phyloP scores from a whole-genome alignment of 2,329 filamentous ascomycete species.

The Atkinsonella texensis region DNA sequence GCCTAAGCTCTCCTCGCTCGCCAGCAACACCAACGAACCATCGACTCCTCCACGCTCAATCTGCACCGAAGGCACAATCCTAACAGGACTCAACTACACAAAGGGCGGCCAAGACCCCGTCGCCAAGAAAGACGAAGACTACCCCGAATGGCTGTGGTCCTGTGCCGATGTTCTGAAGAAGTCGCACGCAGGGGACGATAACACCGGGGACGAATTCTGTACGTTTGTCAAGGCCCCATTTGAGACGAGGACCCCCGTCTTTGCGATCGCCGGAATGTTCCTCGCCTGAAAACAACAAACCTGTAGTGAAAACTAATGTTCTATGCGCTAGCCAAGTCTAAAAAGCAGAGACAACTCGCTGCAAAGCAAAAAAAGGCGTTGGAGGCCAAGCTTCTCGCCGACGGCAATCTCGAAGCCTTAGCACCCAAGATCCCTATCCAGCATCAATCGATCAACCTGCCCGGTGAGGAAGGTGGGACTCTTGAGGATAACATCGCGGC shows the following conservation, averaged over 20 bases:
- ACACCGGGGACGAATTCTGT: conserved; percentile 70
- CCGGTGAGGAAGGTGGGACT: conserved; percentile 32
- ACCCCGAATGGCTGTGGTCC: conserved; percentile 71
- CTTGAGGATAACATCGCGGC: conserved; percentile 35
- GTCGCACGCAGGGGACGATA: conserved; percentile 35
- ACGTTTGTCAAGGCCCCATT: conserved; percentile 25
- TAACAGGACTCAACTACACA: conserved; percentile 65
- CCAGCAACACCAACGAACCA: conserved; percentile 17
- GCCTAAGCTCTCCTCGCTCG: conserved; percentile 24
- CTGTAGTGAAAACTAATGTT: not conserved
- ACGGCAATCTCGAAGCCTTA: conserved; percentile 53
- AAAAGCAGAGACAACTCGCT: conserved; percentile 64
- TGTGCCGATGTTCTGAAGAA: conserved; percentile 53
- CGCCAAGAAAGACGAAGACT: conserved; percentile 61
- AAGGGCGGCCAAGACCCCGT: conserved; percentile 64
- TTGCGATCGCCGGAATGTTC: too few relatives aligned
- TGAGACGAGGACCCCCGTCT: not conserved
- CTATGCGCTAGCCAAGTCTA: conserved; percentile 57
- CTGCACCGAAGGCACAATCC: conserved; percentile 54
- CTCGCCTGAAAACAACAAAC: not conserved
- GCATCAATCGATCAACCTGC: conserved; percentile 67
- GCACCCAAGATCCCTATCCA: conserved; percentile 61
- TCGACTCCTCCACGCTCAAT: conserved; percentile 30
- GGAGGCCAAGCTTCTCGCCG: conserved; percentile 48
- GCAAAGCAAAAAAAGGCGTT: conserved; percentile 47